Percentiles rank a stretch among this genome's conserved stretches.
phyloP scores from a whole-genome alignment of 2,329 filamentous ascomycete genomes.

The Colletotrichum tabaci region DNA sequence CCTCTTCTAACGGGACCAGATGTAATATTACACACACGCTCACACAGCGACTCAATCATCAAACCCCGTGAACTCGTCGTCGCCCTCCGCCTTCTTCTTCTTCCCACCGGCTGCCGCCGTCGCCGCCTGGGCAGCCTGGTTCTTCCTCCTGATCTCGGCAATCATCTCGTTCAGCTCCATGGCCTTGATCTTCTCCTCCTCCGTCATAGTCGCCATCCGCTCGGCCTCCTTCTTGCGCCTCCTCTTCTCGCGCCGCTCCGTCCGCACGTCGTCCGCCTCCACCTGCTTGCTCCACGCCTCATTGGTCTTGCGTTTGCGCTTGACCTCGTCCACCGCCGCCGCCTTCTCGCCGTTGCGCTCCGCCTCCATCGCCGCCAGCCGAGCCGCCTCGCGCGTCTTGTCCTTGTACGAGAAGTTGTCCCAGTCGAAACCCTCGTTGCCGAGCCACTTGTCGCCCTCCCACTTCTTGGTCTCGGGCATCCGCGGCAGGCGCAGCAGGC shows the following conservation, averaged over 20 bases:
- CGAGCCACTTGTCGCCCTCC: constrained; percentile 76
- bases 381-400: constrained; percentile 76
- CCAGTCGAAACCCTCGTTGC: constrained; percentile 74
- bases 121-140: constrained; percentile 57
- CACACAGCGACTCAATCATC: constrained; percentile 48
- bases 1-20: neutral
- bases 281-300: constrained; percentile 82
- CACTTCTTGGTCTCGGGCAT: constrained; percentile 92
- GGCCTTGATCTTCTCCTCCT: constrained; percentile 76
- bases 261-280: constrained; percentile 75
- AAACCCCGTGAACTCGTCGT: constrained; percentile 73
- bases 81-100: constrained; percentile 45
- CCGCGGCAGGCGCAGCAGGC: constrained; percentile 86
- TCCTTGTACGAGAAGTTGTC: constrained; percentile 80
- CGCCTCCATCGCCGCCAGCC: constrained; percentile 69
- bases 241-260: constrained; percentile 75
- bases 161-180: constrained; percentile 76
- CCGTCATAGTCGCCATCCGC: constrained; percentile 75
- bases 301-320: constrained; percentile 73
- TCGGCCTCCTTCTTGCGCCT: constrained; percentile 75
- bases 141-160: constrained; percentile 72
- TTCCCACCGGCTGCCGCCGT: constrained; percentile 44
- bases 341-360: constrained; percentile 57
- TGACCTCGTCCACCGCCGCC: constrained; percentile 55
- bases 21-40: neutral